A percentile compares a stretch with the other conserved stretches of the same genome.
These are phyloP conservation scores for Carex kokanica DNA, from an alignment of 176 grass and related monocot genomes.

Conservation along the genomic window DNA sequence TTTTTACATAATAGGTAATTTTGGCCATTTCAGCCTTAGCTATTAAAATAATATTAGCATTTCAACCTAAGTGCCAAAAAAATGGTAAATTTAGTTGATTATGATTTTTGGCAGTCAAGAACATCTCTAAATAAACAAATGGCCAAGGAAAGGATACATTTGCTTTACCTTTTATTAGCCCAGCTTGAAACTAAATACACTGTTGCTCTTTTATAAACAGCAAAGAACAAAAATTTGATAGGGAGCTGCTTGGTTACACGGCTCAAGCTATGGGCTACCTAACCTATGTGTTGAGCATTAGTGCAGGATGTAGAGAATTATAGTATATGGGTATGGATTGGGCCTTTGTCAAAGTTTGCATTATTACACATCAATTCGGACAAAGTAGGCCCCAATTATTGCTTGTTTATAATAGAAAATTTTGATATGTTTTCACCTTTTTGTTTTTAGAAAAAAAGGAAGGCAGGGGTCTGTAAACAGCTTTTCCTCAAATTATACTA, in stretches of 20 bases:
- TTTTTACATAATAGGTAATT: too few species aligned
- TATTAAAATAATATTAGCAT: too few species aligned
- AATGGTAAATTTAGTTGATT: neutral
- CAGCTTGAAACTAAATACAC: neutral
- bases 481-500: neutral
- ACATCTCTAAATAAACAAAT: neutral
- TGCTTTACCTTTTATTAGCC: neutral
- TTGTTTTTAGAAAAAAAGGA: neutral
- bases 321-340: conserved; percentile 11
- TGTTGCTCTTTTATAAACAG: neutral
- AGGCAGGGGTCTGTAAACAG: neutral
- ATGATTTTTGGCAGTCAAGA: neutral
- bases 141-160: neutral
- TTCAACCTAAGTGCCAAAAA: neutral
- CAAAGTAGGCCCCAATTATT: conserved; percentile 21
- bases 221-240: neutral
- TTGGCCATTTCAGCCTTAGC: too few species aligned
- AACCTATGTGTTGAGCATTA: too few species aligned
- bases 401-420: neutral
- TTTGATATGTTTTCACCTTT: neutral
- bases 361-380: conserved; percentile 8
- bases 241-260: neutral
- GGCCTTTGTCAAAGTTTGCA: conserved; percentile 10
- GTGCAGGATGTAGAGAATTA: neutral
- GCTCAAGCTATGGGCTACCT: neutral